Base-by-base conservation (phyloP, 2,329 filamentous ascomycete genomes). In the Aspergillus uvarum region DNA sequence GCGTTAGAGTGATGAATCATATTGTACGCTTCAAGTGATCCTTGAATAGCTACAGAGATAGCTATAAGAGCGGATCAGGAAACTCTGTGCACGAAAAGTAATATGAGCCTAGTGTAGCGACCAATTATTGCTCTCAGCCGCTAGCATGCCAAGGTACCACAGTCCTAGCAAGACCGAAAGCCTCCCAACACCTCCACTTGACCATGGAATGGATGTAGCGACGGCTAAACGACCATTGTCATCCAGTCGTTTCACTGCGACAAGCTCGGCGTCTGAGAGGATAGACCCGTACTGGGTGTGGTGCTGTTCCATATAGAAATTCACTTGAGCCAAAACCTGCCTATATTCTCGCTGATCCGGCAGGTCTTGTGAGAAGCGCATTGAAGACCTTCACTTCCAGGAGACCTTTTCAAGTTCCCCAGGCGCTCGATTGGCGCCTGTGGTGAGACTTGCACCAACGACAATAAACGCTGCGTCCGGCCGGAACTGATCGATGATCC, bases 121-220 rank as follows among this genome's bases (percentile, higher is more conserved):
- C 58, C 52, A 59, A 22, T 32, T 38, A 38, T 57, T 29, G 16
- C 62, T 38, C 51, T 62, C 60, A 7, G 60, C 60, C 10, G 60
- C 63, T n/a, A 63, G 60, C 63, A 65, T 65, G 3, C 63, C 63
- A 42, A 65, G 50, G 24, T 65, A 65, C 60, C 63, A 65, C 21
- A 65, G 22, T 19, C 47, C 60, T 24, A 63, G 32, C 22, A 59
- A 47, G 3, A 65, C 59, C 11, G 56, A 59, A 19, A 61, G 50
- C 31, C 35, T 16, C n/a, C 58, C 58, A 31, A 16, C n/a, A 35
- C 63, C 60, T 7, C 60, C 63, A 26, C n/a, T 56, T 32, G 50
- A 47, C 63, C 58, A 63, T 38, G 26, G 53, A 32, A 65, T 58
- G 2, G 53, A 38, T 22, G 19, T 52, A 56, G 63, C 38, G n/a